Evolutionary conservation across 805 yeast species (phyloP).

Genomic region (Suhomyces sp.): DNA sequence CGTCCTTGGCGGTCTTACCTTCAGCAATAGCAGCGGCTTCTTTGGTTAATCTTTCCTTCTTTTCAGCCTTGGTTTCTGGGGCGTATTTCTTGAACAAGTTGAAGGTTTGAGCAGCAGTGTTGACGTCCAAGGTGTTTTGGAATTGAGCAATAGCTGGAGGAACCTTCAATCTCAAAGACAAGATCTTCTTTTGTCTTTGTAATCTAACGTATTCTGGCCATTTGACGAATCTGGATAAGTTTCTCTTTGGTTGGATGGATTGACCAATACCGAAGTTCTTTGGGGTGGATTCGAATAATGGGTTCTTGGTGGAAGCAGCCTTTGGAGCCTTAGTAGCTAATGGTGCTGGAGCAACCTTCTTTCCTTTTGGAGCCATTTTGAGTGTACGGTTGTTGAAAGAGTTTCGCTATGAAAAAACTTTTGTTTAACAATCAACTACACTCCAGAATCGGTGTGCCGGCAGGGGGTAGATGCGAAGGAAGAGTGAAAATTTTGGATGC

Average conservation of each 20-base stretch:
- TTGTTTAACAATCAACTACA: background rate
- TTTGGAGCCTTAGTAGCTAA: conserved; percentile 66
- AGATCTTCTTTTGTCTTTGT: conserved; percentile 98
- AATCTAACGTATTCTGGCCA: conserved; percentile 99
- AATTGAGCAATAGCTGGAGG: conserved; percentile 98
- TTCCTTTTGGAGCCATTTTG: conserved; percentile 45
- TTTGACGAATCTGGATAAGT: conserved; percentile 94
- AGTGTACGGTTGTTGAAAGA: conserved; percentile 8
- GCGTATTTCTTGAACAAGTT: conserved; percentile 98
- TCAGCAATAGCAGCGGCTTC: conserved; percentile 99
- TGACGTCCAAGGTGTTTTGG: conserved; percentile 94
- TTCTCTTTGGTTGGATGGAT: conserved; percentile 91
- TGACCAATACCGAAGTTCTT: conserved; percentile 97
- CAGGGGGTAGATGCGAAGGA: background rate
- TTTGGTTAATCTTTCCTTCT: conserved; percentile 98
- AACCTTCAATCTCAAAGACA: conserved; percentile 94
- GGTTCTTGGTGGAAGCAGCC: conserved; percentile 55
- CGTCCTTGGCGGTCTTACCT: conserved; percentile 96
- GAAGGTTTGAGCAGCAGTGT: conserved; percentile 96
- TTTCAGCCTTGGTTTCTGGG: conserved; percentile 96
- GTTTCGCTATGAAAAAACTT: background rate
- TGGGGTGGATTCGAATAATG: conserved; percentile 86
- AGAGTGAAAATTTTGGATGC: conserved; percentile 3
- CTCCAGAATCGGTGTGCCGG: background rate
- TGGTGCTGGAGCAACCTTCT: conserved; percentile 98